Conservation (phyloP, 2,329 filamentous ascomycete species). For the Ophioceras dolichostomum region DNA sequence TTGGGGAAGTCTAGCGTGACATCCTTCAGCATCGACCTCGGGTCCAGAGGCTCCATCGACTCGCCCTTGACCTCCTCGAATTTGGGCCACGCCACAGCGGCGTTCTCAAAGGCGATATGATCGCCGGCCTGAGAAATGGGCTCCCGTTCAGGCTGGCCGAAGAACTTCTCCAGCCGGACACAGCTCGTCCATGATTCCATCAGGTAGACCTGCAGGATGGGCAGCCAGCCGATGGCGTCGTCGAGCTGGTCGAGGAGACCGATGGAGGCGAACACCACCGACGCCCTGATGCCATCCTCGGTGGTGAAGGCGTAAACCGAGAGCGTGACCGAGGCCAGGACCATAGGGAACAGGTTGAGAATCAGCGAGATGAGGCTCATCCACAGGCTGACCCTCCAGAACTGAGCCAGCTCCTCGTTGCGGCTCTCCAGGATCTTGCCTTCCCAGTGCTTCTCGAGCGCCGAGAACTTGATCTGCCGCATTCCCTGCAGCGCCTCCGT, state of each 20-base stretch:
- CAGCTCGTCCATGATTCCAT: constrained; percentile 23
- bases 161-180: constrained; percentile 19
- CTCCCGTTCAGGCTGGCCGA: constrained; percentile 17
- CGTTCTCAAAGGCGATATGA: constrained; percentile 15
- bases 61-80: constrained; percentile 13
- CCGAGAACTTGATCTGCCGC: constrained; percentile 24
- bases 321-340: constrained; percentile 19
- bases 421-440: constrained; percentile 19
- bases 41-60: constrained; percentile 1
- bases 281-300: constrained; percentile 17
- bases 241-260: constrained; percentile 22
- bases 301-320: constrained; percentile 19
- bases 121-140: constrained; percentile 13
- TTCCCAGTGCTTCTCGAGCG: constrained; percentile 21
- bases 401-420: constrained; percentile 20
- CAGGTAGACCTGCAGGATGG: constrained; percentile 19
- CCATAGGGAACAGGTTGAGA: constrained; percentile 17
- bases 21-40: constrained; percentile 18
- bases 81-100: constrained; percentile 20
- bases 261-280: constrained; percentile 21
- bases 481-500: constrained; percentile 23
- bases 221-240: constrained; percentile 18
- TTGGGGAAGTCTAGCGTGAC: constrained; percentile 19
- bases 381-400: constrained; percentile 18
- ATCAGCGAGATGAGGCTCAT: constrained; percentile 16